Evolutionary conservation across 352 stramenopile species (phyloP).

Genomic region (Phytophthora cactorum): DNA sequence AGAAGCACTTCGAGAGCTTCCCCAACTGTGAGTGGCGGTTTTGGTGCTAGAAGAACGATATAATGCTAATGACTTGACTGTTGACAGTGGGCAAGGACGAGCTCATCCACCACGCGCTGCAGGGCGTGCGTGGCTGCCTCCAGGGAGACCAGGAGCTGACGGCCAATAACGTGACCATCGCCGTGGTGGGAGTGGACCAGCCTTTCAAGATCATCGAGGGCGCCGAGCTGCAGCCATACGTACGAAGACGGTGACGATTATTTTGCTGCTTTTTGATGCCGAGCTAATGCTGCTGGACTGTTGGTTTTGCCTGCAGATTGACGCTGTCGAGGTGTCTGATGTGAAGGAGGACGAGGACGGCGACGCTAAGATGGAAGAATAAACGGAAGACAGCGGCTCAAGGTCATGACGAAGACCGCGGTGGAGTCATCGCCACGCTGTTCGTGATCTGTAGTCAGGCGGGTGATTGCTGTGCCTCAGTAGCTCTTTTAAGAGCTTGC

Average conservation of each 20-base stretch:
- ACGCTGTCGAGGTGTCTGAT: constrained; percentile 86
- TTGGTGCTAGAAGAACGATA: not conserved
- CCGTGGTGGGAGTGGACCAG: constrained; percentile 94
- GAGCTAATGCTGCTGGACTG: constrained; percentile 4
- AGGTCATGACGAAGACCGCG: constrained; percentile 11
- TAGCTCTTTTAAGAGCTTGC: constrained; percentile 15
- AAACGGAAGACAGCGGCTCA: constrained; percentile 32
- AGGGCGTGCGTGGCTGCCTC: constrained; percentile 96
- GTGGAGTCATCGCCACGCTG: not conserved
- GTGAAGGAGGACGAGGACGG: constrained; percentile 81
- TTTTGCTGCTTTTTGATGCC: not conserved
- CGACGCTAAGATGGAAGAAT: constrained; percentile 86
- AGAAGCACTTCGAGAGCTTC: constrained; percentile 98
- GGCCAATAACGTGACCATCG: constrained; percentile 92
- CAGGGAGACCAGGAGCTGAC: constrained; percentile 96
- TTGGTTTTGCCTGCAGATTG: constrained; percentile 57
- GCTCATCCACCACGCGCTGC: constrained; percentile 98
- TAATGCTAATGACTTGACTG: constrained; percentile 6
- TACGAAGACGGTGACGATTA: constrained; percentile 43
- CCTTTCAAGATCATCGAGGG: constrained; percentile 95
- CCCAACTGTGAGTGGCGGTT: constrained; percentile 58
- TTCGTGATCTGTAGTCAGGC: constrained; percentile 11
- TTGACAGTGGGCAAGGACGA: constrained; percentile 91
- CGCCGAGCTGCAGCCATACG: constrained; percentile 93
- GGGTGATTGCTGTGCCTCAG: constrained; percentile 12